Evolutionary conservation across 257 asterid species (phyloP), one percentile per base, ranked within the genome.

Genomic region (Leonotis leonurus): DNA sequence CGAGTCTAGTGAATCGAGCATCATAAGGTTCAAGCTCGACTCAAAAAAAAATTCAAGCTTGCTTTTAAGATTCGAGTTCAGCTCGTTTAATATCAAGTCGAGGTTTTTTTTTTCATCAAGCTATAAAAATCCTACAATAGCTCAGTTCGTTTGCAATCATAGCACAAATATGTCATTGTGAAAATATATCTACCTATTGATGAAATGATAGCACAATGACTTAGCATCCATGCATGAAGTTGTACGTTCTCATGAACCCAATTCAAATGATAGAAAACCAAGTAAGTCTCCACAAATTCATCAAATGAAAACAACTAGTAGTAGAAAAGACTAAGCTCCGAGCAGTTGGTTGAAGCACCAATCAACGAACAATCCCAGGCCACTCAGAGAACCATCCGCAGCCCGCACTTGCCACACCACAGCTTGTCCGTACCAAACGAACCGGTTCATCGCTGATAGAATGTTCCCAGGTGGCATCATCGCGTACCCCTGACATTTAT

Each of bases 401-500:
- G 40, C 44, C 67, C 21, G 66, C 69, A 79, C 78, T 55, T 24
- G 56, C 84, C 81, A 79, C 49, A 35, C 75, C 68, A 79, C 74
- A 24, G 45, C 84, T 53, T 65, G 72, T 2, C 43, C 73, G 14
- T 79, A 75, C 32, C 53, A 30, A 39, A 75, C 39, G 5, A 43
- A 5, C 7, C 57, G 67, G 26, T 60, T 62, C 70, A 18, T 55
- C 13, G n/a, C 37, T 3, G 81, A 72, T 1, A 61, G 24, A 54
- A 45, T 35, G 14, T 5, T 39, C 25, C 84, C 78, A 4, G 76
- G 70, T 2, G 76, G 78, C 6, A 78, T 40, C 41, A 66, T 51
- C 54, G 64, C 70, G 59, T 75, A 78, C 2, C 84, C 78, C 84
- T 78, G 76, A 60, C 65, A 60, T n/a, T n/a, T n/a, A n/a, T n/a